Percentiles rank a stretch among this genome's conserved stretches.
phyloP scores from a whole-genome alignment of 495 filamentous ascomycete genomes.

The Hypoxylon fragiforme region DNA sequence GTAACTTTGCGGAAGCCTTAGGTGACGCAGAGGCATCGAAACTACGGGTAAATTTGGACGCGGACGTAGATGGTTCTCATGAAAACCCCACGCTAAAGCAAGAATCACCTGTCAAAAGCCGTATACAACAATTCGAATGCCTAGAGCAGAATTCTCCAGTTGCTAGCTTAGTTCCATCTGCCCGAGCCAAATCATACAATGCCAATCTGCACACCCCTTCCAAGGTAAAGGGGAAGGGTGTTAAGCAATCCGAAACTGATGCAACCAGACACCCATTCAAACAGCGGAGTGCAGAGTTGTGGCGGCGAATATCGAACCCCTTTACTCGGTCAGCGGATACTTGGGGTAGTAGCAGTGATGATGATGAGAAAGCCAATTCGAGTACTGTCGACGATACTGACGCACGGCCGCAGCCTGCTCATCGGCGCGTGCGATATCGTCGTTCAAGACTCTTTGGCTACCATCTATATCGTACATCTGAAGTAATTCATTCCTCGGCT shows the following conservation, averaged over 20 bases:
- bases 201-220: not conserved
- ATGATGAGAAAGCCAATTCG: not conserved
- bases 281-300: conserved; percentile 22
- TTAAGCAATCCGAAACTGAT: not conserved
- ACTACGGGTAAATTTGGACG: conserved; percentile 10
- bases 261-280: conserved; percentile 17
- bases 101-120: conserved; percentile 41
- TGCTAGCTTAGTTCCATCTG: conserved; percentile 1
- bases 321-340: conserved; percentile 17
- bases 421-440: conserved; percentile 7
- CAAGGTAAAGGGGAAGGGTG: not conserved
- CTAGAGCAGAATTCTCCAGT: conserved; percentile 17
- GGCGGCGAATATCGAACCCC: conserved; percentile 33
- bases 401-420: not conserved
- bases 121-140: conserved; percentile 42
- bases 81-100: conserved; percentile 2
- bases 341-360: conserved; percentile 6
- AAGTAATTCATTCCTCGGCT: conserved; percentile 8
- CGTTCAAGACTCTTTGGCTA: conserved; percentile 21
- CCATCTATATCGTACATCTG: conserved; percentile 20
- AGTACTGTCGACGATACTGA: not conserved
- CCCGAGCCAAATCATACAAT: conserved; percentile 3
- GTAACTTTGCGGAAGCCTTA: conserved; percentile 23
- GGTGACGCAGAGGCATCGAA: conserved; percentile 9
- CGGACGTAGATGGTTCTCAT: conserved; percentile 3